These are phyloP conservation scores for Themeda triandra DNA, from an alignment of 176 grass and related monocot genomes.

Conservation along the genomic window DNA sequence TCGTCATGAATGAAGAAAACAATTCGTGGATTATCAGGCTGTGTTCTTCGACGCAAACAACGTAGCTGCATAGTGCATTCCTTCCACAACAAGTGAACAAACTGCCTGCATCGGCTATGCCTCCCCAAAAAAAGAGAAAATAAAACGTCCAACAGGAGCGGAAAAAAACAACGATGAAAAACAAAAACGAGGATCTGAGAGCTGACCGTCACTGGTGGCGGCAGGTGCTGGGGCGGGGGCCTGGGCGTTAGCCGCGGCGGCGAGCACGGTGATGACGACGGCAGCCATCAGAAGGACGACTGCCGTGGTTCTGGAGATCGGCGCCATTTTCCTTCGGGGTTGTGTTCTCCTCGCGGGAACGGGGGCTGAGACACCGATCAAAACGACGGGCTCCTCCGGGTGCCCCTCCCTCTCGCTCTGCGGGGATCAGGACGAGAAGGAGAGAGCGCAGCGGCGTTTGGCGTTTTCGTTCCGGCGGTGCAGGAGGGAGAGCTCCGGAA, in stretches of 20 bases:
- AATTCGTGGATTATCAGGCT: not conserved
- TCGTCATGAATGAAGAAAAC: not conserved
- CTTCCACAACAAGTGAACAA: not conserved
- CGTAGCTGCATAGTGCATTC: not conserved
- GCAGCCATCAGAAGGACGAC: not conserved
- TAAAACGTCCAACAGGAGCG: too few species aligned
- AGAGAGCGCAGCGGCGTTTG: not conserved
- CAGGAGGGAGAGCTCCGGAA: not conserved
- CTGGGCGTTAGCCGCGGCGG: conserved; percentile 23
- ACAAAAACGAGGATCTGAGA: not conserved
- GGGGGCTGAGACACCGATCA: not conserved
- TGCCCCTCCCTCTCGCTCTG: conserved; percentile 21
- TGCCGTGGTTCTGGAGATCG: not conserved
- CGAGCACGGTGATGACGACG: not conserved
- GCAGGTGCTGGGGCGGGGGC: conserved; percentile 33
- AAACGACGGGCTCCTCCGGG: not conserved
- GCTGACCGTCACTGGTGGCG: conserved; percentile 36
- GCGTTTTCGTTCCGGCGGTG: not conserved
- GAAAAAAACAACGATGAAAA: not conserved
- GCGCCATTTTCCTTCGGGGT: not conserved
- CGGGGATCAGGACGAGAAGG: conserved; percentile 25
- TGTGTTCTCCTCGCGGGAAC: not conserved
- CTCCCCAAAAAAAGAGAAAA: not conserved
- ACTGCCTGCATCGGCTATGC: not conserved
- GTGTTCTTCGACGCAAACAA: not conserved